A percentile compares a stretch with the other conserved stretches of the same genome.
These are phyloP conservation scores for Agaricales sp. DNA, from an alignment of 1,284 basidiomycete species.

Conservation along the genomic window DNA sequence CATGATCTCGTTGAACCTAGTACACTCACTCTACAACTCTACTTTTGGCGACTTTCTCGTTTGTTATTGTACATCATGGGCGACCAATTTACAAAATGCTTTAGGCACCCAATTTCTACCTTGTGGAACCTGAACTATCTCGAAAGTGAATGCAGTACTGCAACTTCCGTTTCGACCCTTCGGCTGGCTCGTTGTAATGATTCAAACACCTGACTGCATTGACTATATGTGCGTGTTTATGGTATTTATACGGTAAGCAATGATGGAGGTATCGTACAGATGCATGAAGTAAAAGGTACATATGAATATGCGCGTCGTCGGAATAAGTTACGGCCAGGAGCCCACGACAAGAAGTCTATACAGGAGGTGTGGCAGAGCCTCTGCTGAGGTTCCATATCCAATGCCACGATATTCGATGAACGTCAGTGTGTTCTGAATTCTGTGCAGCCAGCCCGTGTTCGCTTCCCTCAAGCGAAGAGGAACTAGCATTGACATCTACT, in stretches of 20 bases:
- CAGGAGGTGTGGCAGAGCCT: not conserved
- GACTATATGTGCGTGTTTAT: too few species aligned
- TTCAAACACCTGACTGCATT: too few species aligned
- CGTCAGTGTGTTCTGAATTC: too few species aligned
- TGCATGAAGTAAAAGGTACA: not conserved
- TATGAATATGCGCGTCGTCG: not conserved
- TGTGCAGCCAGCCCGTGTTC: too few species aligned
- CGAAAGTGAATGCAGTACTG: too few species aligned
- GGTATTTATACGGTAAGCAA: too few species aligned
- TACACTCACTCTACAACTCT: slow-evolving; percentile 7
- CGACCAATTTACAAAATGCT: not conserved
- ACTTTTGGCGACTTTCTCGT: not conserved
- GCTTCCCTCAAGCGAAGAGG: not conserved
- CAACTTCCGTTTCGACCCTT: too few species aligned
- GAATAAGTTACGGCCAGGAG: not conserved
- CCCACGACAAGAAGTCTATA: not conserved
- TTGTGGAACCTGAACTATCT: not conserved
- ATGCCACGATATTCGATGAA: not conserved
- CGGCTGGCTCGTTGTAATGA: too few species aligned
- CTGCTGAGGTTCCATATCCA: not conserved
- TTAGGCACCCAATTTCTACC: too few species aligned
- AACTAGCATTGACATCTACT: not conserved
- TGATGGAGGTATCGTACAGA: not conserved
- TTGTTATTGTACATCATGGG: not conserved
- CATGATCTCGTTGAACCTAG: slow-evolving; percentile 27